These are phyloP conservation scores for Suillus placidus DNA, from an alignment of 768 basidiomycete genomes.

Conservation along the genomic window DNA sequence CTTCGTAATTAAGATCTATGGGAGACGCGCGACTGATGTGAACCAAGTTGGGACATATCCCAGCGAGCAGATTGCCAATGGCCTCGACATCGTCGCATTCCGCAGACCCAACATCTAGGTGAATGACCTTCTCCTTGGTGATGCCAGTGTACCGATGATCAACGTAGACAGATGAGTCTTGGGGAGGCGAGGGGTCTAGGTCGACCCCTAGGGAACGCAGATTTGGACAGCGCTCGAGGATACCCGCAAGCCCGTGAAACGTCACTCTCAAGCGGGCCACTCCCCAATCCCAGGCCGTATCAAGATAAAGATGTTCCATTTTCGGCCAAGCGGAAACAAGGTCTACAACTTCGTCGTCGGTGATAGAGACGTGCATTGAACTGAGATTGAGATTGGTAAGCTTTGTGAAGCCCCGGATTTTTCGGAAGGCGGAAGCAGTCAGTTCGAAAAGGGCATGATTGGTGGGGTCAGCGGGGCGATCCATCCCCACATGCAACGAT, in stretches of 20 bases:
- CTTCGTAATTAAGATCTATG: background rate
- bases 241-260: background rate
- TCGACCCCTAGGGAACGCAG: background rate
- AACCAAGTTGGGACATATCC: background rate
- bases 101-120: background rate
- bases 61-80: background rate
- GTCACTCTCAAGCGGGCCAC: background rate
- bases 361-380: background rate
- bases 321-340: background rate
- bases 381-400: background rate
- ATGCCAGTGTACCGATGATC: background rate
- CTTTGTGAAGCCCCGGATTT: background rate
- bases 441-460: background rate
- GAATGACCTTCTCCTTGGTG: background rate
- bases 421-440: background rate
- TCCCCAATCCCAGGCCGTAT: background rate
- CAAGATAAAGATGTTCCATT: background rate
- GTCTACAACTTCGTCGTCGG: background rate
- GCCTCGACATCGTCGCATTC: background rate
- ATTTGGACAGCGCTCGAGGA: background rate
- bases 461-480: background rate
- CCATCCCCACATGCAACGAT: background rate
- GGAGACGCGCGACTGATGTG: background rate
- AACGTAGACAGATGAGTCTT: background rate
- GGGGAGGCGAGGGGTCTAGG: background rate